These are phyloP conservation scores for Aspergillus thermomutatus DNA, from an alignment of 2,329 filamentous ascomycete genomes.

Conservation along the genomic window DNA sequence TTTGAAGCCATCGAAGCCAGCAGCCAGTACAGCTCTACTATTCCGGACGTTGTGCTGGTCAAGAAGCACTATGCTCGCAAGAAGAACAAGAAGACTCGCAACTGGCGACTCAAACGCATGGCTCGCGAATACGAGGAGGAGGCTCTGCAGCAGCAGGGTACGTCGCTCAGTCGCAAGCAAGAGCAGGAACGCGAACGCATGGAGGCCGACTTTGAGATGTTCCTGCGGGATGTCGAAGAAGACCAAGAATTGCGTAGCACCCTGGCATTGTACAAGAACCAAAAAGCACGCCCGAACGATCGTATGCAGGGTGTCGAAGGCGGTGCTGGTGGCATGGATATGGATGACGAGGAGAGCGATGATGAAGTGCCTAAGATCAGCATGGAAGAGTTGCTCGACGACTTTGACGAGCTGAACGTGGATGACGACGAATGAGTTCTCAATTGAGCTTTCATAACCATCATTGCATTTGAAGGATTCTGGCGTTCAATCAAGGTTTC, in stretches of 20 bases:
- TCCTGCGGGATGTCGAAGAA: slow-evolving; percentile 94
- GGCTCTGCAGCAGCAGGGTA: slow-evolving; percentile 43
- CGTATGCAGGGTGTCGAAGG: slow-evolving; percentile 25
- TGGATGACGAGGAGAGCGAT: slow-evolving; percentile 60
- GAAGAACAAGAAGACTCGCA: slow-evolving; percentile 76
- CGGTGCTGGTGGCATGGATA: slow-evolving; percentile 49
- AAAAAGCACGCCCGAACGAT: slow-evolving; percentile 45
- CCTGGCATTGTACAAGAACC: slow-evolving; percentile 77
- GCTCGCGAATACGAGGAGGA: slow-evolving; percentile 78
- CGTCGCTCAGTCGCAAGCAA: slow-evolving; percentile 16
- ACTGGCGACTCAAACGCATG: slow-evolving; percentile 96
- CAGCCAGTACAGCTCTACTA: slow-evolving; percentile 68
- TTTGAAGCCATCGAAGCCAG: slow-evolving; percentile 79
- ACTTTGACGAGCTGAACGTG: slow-evolving; percentile 85
- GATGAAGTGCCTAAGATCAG: slow-evolving; percentile 67
- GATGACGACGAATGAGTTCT: slow-evolving; percentile 44
- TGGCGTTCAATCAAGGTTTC: not conserved
- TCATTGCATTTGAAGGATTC: not conserved
- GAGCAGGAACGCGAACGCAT: slow-evolving; percentile 80
- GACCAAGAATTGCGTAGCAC: slow-evolving; percentile 83
- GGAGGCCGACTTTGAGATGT: slow-evolving; percentile 94
- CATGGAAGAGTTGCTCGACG: slow-evolving; percentile 82
- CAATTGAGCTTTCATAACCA: not conserved
- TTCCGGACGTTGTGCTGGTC: slow-evolving; percentile 90
- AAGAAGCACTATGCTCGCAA: slow-evolving; percentile 94